Evolutionary conservation across 805 yeast genomes (phyloP), one percentile per base, ranked within the genome.

Genomic region (Ogataea ganodermae): DNA sequence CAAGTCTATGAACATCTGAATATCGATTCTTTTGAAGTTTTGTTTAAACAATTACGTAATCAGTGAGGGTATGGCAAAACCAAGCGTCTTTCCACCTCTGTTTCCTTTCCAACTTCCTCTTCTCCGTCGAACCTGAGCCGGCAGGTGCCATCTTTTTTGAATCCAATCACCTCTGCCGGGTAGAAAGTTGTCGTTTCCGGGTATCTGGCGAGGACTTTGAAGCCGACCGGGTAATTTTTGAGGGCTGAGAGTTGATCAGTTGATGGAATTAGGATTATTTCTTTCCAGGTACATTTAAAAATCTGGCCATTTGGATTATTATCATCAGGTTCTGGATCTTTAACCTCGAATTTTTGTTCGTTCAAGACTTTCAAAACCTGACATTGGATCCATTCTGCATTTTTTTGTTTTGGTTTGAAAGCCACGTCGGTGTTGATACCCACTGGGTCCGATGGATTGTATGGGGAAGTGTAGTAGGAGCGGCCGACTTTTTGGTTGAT

Each of bases 181-280:
- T 94, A 94, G 59, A 94, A 94, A 0, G 98, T 91, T 0, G 99
- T 94, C 0, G 99, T 94, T 57, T 94, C 99, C 1, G 99, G 99
- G 60, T 94, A 94, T 59, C 96, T 76, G 0, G 97, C 99, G 49
- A 94, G 72, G 3, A 94, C 98, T 55, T 81, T 83, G 0, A 90
- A 75, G 0, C 96, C 94, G 31, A 81, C 71, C 0, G 96, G 86
- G 55, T 86, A 87, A 37, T 76, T 74, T 20, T 69, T 63, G 48
- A 82, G 65, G 3, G 62, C 60, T 48, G 68, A 53, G 1, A 45
- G 24, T 27, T 47, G 46, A 12, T 48, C 56, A 1, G 5, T 1
- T 1, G 84, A 77, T 0, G 95, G 89, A 35, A 94, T 85, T 31
- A 86, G 69, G 18, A 89, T 75, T 3, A 89, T 68, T 55, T 94